Conservation (phyloP, 352 stramenopile genomes). For the Pilasporangium apinafurcum region DNA sequence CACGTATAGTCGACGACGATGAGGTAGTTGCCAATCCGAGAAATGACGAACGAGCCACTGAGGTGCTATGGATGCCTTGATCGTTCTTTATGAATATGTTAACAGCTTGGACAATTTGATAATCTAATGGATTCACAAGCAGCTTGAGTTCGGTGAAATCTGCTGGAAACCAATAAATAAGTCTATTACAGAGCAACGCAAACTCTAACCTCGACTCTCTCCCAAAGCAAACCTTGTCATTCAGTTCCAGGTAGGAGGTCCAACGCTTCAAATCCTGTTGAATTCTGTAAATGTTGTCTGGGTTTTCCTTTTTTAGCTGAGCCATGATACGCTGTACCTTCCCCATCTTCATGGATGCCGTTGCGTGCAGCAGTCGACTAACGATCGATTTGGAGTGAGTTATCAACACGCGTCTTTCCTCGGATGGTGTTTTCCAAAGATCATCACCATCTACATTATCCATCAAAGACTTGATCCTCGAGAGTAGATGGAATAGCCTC, state of each 20-base stretch:
- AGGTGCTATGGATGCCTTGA: background rate
- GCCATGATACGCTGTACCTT: conserved; percentile 15
- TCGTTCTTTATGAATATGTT: background rate
- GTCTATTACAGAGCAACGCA: conserved; percentile 24
- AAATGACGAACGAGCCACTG: no score
- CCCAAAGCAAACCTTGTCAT: conserved; percentile 16
- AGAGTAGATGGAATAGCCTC: conserved; percentile 22
- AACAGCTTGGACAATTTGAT: conserved; percentile 11
- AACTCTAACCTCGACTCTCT: conserved; percentile 36
- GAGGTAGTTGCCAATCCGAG: no score
- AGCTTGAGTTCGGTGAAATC: conserved; percentile 19
- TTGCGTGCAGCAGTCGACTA: conserved; percentile 17
- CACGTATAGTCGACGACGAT: conserved; percentile 1
- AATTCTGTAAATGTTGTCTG: no score
- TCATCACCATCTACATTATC: no score
- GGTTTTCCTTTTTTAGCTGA: conserved; percentile 20
- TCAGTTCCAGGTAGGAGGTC: conserved; percentile 22
- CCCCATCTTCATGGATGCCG: conserved; percentile 14
- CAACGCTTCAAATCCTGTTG: conserved; percentile 34
- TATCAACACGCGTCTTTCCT: conserved; percentile 7
- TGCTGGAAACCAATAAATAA: conserved; percentile 40
- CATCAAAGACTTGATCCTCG: conserved; percentile 19
- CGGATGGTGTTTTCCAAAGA: no score
- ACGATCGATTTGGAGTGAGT: conserved; percentile 24
- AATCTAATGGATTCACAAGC: conserved; percentile 21